Percentiles rank a stretch among this genome's conserved stretches.
These are phyloP conservation scores for Populus trichocarpa DNA, from an alignment of 441 rosid species.

Conservation along the genomic window DNA sequence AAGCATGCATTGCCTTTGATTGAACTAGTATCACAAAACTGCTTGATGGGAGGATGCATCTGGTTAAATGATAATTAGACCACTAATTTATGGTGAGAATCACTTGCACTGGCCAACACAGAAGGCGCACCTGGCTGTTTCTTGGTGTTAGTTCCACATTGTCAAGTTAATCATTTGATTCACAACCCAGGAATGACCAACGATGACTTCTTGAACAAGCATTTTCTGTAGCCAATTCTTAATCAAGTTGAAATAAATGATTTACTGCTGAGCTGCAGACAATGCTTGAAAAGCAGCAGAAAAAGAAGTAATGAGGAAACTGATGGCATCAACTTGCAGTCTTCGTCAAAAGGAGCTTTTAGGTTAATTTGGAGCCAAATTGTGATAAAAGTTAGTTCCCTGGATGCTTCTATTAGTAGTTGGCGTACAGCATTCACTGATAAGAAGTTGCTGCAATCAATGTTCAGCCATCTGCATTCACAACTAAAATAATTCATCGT, in stretches of 20 bases:
- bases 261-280: neutral
- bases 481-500: neutral
- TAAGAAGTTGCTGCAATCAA: neutral
- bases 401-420: too few species aligned
- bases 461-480: neutral
- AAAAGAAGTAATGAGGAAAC: neutral
- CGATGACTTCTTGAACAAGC: too few species aligned
- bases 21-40: neutral
- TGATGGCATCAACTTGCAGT: neutral
- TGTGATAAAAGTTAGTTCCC: neutral
- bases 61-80: neutral
- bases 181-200: too few species aligned
- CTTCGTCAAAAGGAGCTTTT: neutral
- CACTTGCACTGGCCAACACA: neutral
- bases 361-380: neutral
- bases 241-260: neutral
- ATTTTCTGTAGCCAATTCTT: too few species aligned
- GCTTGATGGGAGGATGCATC: neutral
- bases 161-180: neutral
- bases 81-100: neutral
- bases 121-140: neutral
- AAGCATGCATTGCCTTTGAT: neutral
- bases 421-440: too few species aligned
- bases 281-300: neutral
- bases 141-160: neutral